Evolutionary conservation across 2,329 filamentous ascomycete genomes (phyloP).

Genomic region (Zymoseptoria pseudotritici): DNA sequence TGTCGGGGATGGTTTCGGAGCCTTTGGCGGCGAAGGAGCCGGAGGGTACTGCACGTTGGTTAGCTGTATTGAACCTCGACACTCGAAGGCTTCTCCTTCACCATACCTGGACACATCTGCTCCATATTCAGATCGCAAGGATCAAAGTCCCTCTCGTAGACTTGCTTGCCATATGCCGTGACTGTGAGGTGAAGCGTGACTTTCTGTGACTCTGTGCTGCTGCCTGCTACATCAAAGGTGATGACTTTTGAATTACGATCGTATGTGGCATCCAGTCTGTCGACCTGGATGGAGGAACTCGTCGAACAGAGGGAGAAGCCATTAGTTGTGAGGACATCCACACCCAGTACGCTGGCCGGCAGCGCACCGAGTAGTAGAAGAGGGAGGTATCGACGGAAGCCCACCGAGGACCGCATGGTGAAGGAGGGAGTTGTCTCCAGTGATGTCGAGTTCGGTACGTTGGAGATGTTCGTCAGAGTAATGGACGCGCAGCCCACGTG

Average conservation of each 20-base stretch:
- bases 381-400: slow-evolving; percentile 18
- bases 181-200: slow-evolving; percentile 71
- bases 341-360: slow-evolving; percentile 50
- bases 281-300: slow-evolving; percentile 57
- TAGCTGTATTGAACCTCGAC: slow-evolving; percentile 2
- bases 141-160: slow-evolving; percentile 75
- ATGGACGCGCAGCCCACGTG: slow-evolving; percentile 10
- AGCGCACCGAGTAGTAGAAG: slow-evolving; percentile 28
- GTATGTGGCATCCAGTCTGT: slow-evolving; percentile 70
- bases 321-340: slow-evolving; percentile 68
- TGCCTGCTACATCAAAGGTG: slow-evolving; percentile 74
- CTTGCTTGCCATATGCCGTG: slow-evolving; percentile 71
- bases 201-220: slow-evolving; percentile 65
- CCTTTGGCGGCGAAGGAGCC: slow-evolving; percentile 69
- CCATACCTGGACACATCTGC: slow-evolving; percentile 72
- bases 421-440: slow-evolving; percentile 5
- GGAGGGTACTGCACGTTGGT: slow-evolving; percentile 53
- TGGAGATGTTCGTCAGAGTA: neutral
- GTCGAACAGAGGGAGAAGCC: slow-evolving; percentile 69
- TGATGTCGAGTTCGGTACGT: neutral
- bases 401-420: slow-evolving; percentile 24
- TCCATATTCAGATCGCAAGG: slow-evolving; percentile 64
- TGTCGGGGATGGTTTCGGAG: slow-evolving; percentile 60
- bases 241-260: slow-evolving; percentile 66
- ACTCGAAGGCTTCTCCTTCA: neutral